Evolutionary conservation across 2,329 filamentous ascomycete species (phyloP).

Genomic region (Sporothrix schenckii): DNA sequence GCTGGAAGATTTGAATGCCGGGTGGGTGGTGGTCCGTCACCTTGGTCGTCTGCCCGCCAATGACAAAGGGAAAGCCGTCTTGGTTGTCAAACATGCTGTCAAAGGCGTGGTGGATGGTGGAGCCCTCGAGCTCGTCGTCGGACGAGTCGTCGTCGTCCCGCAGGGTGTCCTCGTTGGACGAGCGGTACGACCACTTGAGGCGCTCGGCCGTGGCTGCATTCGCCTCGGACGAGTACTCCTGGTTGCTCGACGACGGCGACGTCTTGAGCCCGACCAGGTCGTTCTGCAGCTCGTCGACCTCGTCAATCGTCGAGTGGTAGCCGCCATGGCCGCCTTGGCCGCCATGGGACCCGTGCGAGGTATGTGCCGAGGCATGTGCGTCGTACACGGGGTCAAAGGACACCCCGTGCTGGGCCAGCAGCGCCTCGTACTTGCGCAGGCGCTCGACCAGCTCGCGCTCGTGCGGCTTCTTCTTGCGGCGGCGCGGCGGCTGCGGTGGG

Average conservation of each 20-base stretch:
- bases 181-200: constrained; percentile 47
- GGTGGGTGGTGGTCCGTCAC: constrained; percentile 57
- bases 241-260: constrained; percentile 52
- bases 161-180: constrained; percentile 52
- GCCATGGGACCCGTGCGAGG: constrained; percentile 43
- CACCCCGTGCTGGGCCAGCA: constrained; percentile 68
- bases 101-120: constrained; percentile 61
- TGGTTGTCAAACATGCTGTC: constrained; percentile 61
- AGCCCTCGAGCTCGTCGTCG: constrained; percentile 60
- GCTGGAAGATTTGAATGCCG: constrained; percentile 62
- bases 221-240: constrained; percentile 35
- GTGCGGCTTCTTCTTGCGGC: constrained; percentile 65
- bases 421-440: constrained; percentile 67
- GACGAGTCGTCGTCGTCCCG: constrained; percentile 52
- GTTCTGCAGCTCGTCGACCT: constrained; percentile 60
- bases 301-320: constrained; percentile 45
- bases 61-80: constrained; percentile 61
- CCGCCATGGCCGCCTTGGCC: neutral
- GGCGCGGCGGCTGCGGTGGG: constrained; percentile 59
- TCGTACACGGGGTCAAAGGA: constrained; percentile 64
- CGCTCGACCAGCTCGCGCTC: constrained; percentile 71
- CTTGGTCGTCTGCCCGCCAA: constrained; percentile 50
- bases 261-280: constrained; percentile 60
- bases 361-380: constrained; percentile 50
- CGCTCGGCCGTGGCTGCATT: constrained; percentile 7